Base-by-base conservation (phyloP, 192 early-diverging fungal species). In the Coemansia sp. region DNA sequence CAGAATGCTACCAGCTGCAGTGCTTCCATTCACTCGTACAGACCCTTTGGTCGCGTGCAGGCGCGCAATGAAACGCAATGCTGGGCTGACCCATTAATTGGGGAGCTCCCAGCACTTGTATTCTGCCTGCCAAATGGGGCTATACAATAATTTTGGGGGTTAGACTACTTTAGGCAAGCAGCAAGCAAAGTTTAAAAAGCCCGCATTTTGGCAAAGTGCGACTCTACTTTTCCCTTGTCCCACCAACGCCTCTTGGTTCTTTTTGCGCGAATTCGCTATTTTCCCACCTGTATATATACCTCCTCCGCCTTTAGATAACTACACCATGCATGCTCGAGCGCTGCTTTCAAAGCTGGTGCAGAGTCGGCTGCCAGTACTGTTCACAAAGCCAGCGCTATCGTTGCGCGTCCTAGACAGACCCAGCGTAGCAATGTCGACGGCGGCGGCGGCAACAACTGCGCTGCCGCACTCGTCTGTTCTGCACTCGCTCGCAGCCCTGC, bases 351-450 rank as follows among this genome's bases (percentile, higher is more conserved):
- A 47, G 43, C 38, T 43, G 9, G 56, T 22, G 9, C 56, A 31
- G 17, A 60, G 43, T 9, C 58, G 58, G 39, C 14, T 60, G 35
- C 58, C 58, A 1, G 11, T 25, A 8, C 58, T 45, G 41, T 39
- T 35, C 31, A 35, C 31, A 35, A 35, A 35, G 14, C 56, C 29
- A 47, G 37, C 43, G 26, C 22, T 35, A 35, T 35, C 31, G 31
- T 35, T 35, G 31, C 31, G 31, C 31, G 31, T 35, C 9, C 31
- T 35, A 6, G n/a, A 31, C 63, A 21, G 43, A n/a, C 14, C 43
- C 43, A 17, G 16, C 19, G 47, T 26, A 51, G 61, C 48, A 26
- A 62, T 62, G 61, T 48, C 49, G 27, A 62, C 61, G 3, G 61
- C 61, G 0, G 61, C 49, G 0, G 47, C 61, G 6, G 47, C 35